phyloP scores from a whole-genome alignment of 495 filamentous ascomycete genomes.

The Neurospora sublineolata region DNA sequence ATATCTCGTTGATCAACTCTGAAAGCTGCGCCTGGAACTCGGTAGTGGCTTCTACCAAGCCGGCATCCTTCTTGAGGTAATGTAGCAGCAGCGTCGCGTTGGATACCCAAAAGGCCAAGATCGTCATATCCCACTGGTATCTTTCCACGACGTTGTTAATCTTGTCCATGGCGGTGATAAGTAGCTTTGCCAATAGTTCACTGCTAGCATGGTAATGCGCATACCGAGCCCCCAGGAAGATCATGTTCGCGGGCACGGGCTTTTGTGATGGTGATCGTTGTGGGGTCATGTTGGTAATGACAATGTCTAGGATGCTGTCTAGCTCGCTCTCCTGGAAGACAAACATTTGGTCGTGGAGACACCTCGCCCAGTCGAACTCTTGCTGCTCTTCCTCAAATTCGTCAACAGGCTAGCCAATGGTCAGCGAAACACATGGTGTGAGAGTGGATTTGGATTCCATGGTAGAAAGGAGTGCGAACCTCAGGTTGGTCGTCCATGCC shows the following conservation, averaged over 20 bases:
- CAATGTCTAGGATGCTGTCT: constrained; percentile 78
- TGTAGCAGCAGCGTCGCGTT: constrained; percentile 91
- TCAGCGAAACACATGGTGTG: constrained; percentile 5
- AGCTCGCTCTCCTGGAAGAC: constrained; percentile 95
- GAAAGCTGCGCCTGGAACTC: constrained; percentile 88
- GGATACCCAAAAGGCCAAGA: constrained; percentile 96
- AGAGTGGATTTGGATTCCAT: not conserved
- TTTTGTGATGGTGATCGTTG: constrained; percentile 93
- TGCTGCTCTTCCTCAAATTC: constrained; percentile 82
- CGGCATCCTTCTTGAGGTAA: constrained; percentile 90
- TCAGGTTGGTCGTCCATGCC: constrained; percentile 94
- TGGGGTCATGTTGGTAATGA: constrained; percentile 97
- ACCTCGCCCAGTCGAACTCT: constrained; percentile 95
- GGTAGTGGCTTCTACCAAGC: constrained; percentile 67
- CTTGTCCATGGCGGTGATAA: constrained; percentile 83
- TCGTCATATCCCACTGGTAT: constrained; percentile 99
- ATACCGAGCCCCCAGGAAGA: constrained; percentile 91
- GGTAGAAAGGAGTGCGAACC: constrained; percentile 37
- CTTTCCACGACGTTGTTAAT: constrained; percentile 91
- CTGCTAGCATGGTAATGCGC: constrained; percentile 90
- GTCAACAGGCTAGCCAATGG: constrained; percentile 50
- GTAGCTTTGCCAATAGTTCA: constrained; percentile 68
- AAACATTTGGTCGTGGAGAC: constrained; percentile 98
- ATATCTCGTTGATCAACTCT: constrained; percentile 96
- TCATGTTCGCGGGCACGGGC: constrained; percentile 90